A percentile compares a stretch with the other conserved stretches of the same genome.
phyloP scores from a whole-genome alignment of 225 moss, liverwort and hornwort genomes.

The Ulota crispa region DNA sequence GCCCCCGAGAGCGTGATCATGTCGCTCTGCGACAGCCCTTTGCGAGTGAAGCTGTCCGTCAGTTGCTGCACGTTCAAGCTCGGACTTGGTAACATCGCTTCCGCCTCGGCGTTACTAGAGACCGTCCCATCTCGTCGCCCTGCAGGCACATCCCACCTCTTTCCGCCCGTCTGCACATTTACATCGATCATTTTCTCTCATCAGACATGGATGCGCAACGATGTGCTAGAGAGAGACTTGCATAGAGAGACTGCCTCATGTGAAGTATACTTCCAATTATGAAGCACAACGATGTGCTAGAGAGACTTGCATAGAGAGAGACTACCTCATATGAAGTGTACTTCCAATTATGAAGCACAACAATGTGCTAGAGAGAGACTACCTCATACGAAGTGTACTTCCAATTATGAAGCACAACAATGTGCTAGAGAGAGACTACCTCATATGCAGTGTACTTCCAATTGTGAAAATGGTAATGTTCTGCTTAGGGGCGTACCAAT shows the following conservation, averaged over 20 bases:
- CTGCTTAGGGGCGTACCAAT: conserved; percentile 19
- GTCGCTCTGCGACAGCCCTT: conserved; percentile 48
- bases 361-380: neutral
- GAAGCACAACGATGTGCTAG: neutral
- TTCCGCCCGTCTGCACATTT: conserved; percentile 45
- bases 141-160: conserved; percentile 51
- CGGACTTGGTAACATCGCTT: conserved; percentile 44
- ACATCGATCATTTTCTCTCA: neutral
- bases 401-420: neutral
- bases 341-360: neutral
- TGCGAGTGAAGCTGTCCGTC: conserved; percentile 47
- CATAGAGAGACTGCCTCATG: neutral
- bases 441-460: neutral
- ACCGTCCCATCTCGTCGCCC: conserved; percentile 50
- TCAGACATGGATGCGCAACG: neutral
- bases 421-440: neutral
- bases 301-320: neutral
- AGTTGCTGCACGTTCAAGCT: conserved; percentile 38
- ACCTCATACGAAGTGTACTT: neutral
- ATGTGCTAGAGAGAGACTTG: neutral
- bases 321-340: neutral
- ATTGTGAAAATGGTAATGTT: neutral
- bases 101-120: conserved; percentile 35
- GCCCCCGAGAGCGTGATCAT: conserved; percentile 63
- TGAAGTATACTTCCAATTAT: neutral